phyloP scores from a whole-genome alignment of 1,284 basidiomycete species.

The Ustilago tritici region DNA sequence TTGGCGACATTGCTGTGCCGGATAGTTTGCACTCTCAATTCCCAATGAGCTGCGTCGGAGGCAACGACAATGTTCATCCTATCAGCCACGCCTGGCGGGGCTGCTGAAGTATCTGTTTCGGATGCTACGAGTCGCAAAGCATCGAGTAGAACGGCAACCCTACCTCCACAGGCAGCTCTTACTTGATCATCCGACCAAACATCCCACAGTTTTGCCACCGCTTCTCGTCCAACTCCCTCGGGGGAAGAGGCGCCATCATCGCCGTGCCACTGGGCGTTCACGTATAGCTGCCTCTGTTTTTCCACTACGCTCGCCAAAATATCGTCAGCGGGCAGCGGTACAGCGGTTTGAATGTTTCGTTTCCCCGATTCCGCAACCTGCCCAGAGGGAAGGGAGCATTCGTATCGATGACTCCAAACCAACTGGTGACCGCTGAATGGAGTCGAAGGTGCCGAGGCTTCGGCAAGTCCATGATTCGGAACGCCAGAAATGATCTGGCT shows the following conservation, averaged over 20 bases:
- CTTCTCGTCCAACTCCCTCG: conserved; percentile 22
- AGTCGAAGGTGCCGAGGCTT: conserved; percentile 21
- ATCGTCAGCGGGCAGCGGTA: conserved; percentile 29
- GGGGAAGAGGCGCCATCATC: conserved; percentile 29
- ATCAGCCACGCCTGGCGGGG: background rate
- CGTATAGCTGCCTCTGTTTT: conserved; percentile 48
- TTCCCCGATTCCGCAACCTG: conserved; percentile 37
- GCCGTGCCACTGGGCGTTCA: conserved; percentile 43
- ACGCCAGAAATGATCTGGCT: background rate
- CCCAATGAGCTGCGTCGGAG: conserved; percentile 29
- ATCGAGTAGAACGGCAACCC: conserved; percentile 27
- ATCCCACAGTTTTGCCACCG: conserved; percentile 41
- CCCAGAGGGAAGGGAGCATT: conserved; percentile 18
- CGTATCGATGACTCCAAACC: conserved; percentile 47
- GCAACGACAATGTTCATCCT: conserved; percentile 29
- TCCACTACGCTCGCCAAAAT: conserved; percentile 32
- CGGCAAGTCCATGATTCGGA: background rate
- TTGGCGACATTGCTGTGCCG: conserved; percentile 28
- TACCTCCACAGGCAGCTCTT: conserved; percentile 37
- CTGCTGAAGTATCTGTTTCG: background rate
- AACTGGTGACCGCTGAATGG: conserved; percentile 42
- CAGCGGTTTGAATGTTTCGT: conserved; percentile 38
- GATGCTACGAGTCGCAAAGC: conserved; percentile 38
- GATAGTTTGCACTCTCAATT: conserved; percentile 37
- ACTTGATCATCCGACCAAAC: conserved; percentile 45